Percentiles rank a stretch among this genome's conserved stretches.
Evolutionary conservation across 768 basidiomycete species (phyloP).

Genomic region (Termitomyces sp.): DNA sequence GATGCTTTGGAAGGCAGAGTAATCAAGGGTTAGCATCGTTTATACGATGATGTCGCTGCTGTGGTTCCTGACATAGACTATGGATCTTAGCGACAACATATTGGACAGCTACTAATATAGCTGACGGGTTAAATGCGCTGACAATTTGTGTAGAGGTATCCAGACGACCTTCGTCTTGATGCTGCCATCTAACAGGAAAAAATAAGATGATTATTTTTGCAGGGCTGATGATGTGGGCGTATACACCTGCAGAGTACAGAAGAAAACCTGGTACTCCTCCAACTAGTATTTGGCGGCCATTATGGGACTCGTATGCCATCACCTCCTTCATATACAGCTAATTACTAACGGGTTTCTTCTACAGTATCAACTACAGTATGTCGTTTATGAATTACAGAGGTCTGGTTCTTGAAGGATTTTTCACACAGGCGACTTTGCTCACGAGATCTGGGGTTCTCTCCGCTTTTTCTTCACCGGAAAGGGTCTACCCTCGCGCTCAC

Average conservation of each 20-base stretch:
- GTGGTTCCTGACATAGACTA: not conserved
- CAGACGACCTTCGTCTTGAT: not conserved
- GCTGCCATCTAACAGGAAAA: not conserved
- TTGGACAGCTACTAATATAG: slow-evolving; percentile 82
- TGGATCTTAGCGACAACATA: slow-evolving; percentile 52
- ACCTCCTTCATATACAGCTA: slow-evolving; percentile 10
- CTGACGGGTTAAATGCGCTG: slow-evolving; percentile 79
- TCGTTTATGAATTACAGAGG: not conserved
- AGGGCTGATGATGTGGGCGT: slow-evolving; percentile 78
- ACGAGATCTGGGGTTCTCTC: slow-evolving; percentile 60
- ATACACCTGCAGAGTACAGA: slow-evolving; percentile 63
- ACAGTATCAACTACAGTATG: slow-evolving; percentile 29
- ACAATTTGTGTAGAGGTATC: slow-evolving; percentile 77
- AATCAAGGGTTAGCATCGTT: slow-evolving; percentile 45
- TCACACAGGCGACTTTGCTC: slow-evolving; percentile 51
- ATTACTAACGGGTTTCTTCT: not conserved
- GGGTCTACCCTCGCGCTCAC: slow-evolving; percentile 18
- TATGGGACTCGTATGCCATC: slow-evolving; percentile 60
- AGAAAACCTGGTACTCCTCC: slow-evolving; percentile 29
- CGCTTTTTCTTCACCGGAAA: slow-evolving; percentile 50
- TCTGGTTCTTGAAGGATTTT: not conserved
- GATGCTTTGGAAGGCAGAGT: slow-evolving; percentile 57
- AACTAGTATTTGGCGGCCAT: slow-evolving; percentile 61
- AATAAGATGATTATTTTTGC: slow-evolving; percentile 85
- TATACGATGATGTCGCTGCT: not conserved